These are phyloP conservation scores for Kregervanrija fluxuum DNA, from an alignment of 805 yeast species.

Conservation along the genomic window DNA sequence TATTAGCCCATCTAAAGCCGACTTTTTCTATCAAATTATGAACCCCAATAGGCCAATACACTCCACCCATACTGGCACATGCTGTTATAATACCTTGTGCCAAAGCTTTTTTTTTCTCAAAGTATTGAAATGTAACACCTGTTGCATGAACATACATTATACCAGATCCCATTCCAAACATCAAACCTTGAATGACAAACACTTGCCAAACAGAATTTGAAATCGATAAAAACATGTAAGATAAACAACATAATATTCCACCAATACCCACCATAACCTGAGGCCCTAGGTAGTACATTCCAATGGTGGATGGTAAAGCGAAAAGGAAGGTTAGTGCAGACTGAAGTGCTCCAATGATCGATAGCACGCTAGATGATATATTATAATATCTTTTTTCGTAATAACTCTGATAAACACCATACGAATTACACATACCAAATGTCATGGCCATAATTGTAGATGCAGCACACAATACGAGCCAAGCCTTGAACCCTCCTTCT, in stretches of 20 bases:
- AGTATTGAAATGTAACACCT: constrained; percentile 59
- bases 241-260: constrained; percentile 34
- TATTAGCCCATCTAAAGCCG: constrained; percentile 43
- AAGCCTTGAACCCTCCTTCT: constrained; percentile 46
- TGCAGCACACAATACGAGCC: constrained; percentile 45
- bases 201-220: constrained; percentile 57
- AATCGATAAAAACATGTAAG: constrained; percentile 50
- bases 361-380: constrained; percentile 38
- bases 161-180: constrained; percentile 53
- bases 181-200: constrained; percentile 59
- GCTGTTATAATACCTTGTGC: constrained; percentile 40
- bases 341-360: constrained; percentile 49
- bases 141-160: constrained; percentile 52
- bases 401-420: constrained; percentile 50
- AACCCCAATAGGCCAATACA: constrained; percentile 41
- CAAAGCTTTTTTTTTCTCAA: constrained; percentile 49
- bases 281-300: constrained; percentile 37
- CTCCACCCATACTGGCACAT: constrained; percentile 46
- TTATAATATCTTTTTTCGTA: constrained; percentile 36
- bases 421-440: constrained; percentile 54
- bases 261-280: constrained; percentile 34
- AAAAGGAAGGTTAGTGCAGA: constrained; percentile 38
- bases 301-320: constrained; percentile 40
- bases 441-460: constrained; percentile 40
- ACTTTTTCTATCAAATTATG: constrained; percentile 32